phyloP scores from a whole-genome alignment of 345 rosid genomes.

The Pistacia integerrima region DNA sequence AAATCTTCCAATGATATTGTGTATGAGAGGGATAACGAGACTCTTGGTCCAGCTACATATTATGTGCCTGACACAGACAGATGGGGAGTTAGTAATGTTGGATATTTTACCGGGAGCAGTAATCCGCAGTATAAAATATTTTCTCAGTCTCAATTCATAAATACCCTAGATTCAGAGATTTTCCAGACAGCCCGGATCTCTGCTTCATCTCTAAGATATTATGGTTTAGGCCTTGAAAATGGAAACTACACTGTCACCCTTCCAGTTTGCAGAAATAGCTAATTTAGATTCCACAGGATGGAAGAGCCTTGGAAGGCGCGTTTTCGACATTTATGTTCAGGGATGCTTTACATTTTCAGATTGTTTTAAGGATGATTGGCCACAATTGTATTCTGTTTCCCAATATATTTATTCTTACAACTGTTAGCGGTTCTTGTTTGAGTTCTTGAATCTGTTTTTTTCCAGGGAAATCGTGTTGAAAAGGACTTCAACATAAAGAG shows the following conservation, averaged over 20 bases:
- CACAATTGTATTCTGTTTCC: not conserved
- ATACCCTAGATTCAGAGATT: constrained; percentile 37
- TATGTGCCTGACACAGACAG: constrained; percentile 36
- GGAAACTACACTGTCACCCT: constrained; percentile 65
- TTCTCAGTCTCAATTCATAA: constrained; percentile 35
- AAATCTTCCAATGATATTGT: constrained; percentile 31
- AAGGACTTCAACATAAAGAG: constrained; percentile 52
- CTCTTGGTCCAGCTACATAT: constrained; percentile 63
- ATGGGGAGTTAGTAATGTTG: constrained; percentile 55
- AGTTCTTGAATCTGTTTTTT: constrained; percentile 6
- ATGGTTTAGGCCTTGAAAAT: constrained; percentile 80
- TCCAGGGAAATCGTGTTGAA: constrained; percentile 44
- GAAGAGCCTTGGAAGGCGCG: constrained; percentile 48
- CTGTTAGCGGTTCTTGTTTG: not conserved
- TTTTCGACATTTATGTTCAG: constrained; percentile 58
- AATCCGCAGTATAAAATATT: constrained; percentile 26
- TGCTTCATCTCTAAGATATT: constrained; percentile 73
- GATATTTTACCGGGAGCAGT: constrained; percentile 34
- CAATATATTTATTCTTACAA: not conserved
- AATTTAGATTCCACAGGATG: constrained; percentile 29
- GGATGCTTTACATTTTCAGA: constrained; percentile 20
- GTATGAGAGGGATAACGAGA: constrained; percentile 49
- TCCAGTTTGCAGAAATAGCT: constrained; percentile 47
- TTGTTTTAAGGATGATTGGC: not conserved
- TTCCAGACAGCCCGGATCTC: constrained; percentile 65